Percentiles rank a stretch among this genome's conserved stretches.
phyloP scores from a whole-genome alignment of 83 land plant species.

The Isoetes engelmannii region DNA sequence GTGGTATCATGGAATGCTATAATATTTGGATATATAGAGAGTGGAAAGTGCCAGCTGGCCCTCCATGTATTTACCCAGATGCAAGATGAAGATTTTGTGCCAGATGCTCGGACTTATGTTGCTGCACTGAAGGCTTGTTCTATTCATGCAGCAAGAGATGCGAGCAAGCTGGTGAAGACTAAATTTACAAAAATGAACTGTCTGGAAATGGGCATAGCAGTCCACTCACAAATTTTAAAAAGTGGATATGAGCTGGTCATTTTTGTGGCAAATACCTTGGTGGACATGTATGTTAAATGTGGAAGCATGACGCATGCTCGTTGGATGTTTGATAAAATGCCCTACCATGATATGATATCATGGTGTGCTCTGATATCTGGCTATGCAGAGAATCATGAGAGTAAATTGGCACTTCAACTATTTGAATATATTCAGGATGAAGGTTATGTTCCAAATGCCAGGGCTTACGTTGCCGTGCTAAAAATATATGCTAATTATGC shows the following conservation, averaged over 20 bases:
- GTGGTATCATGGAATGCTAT: constrained; percentile 10
- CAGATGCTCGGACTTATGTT: constrained; percentile 14
- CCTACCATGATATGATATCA: constrained; percentile 5
- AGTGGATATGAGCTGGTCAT: no score
- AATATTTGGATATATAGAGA: neutral
- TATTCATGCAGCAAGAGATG: no score
- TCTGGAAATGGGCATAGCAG: no score
- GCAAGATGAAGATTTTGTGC: constrained; percentile 27
- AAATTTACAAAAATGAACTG: no score
- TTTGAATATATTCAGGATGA: no score
- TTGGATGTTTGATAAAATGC: constrained; percentile 35
- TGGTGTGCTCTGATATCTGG: constrained; percentile 15
- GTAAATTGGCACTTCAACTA: no score
- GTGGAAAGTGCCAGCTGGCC: constrained; percentile 26
- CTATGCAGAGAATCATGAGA: neutral
- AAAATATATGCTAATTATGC: no score
- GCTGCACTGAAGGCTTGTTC: no score
- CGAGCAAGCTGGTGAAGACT: no score
- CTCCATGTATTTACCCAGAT: constrained; percentile 34
- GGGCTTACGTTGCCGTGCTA: no score
- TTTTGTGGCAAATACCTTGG: constrained; percentile 25
- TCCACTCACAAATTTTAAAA: no score
- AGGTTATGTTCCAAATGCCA: no score
- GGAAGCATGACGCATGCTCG: constrained; percentile 36
- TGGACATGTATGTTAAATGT: constrained; percentile 40